A percentile compares a stretch with the other conserved stretches of the same genome.
Conservation (phyloP, 306 rosid genomes). For the Hippophae tibetana region DNA sequence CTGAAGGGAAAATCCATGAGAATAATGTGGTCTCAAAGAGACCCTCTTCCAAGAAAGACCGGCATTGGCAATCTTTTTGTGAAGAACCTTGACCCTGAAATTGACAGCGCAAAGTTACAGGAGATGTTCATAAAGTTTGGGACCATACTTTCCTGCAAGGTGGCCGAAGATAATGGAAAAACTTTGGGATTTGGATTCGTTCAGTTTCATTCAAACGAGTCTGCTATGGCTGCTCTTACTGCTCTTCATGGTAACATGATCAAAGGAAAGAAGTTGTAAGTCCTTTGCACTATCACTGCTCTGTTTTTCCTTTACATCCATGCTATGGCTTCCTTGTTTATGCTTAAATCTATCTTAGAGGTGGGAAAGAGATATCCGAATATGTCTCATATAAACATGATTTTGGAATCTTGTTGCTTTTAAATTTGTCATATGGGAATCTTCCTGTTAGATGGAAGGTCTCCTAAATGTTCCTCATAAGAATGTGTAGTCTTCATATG, state of each 20-base stretch:
- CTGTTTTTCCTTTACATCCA: not conserved
- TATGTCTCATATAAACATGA: too few relatives aligned
- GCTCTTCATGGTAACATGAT: slow-evolving; percentile 5
- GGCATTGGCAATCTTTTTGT: slow-evolving; percentile 18
- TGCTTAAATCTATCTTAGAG: too few relatives aligned
- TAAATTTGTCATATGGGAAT: too few relatives aligned
- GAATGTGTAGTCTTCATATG: not conserved
- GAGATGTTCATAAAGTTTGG: slow-evolving; percentile 6
- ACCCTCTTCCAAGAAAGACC: slow-evolving; percentile 4
- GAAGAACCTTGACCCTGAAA: slow-evolving; percentile 17
- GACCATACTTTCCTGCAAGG: slow-evolving; percentile 14
- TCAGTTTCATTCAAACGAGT: slow-evolving; percentile 7
- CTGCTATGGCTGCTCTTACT: slow-evolving; percentile 1
- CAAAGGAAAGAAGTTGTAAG: slow-evolving; percentile 9
- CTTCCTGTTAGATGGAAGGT: too few relatives aligned
- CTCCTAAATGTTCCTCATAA: too few relatives aligned
- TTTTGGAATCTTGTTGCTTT: too few relatives aligned
- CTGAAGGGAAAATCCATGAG: slow-evolving; percentile 23
- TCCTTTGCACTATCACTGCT: not conserved
- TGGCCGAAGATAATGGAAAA: slow-evolving; percentile 8
- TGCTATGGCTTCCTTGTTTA: too few relatives aligned
- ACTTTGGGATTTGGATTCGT: slow-evolving; percentile 12
- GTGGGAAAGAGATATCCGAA: too few relatives aligned
- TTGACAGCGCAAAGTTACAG: slow-evolving; percentile 9
- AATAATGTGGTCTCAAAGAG: slow-evolving; percentile 20